Evolutionary conservation across 2,329 filamentous ascomycete genomes (phyloP), one percentile per base, ranked within the genome.

Genomic region (Penicillium sp.): DNA sequence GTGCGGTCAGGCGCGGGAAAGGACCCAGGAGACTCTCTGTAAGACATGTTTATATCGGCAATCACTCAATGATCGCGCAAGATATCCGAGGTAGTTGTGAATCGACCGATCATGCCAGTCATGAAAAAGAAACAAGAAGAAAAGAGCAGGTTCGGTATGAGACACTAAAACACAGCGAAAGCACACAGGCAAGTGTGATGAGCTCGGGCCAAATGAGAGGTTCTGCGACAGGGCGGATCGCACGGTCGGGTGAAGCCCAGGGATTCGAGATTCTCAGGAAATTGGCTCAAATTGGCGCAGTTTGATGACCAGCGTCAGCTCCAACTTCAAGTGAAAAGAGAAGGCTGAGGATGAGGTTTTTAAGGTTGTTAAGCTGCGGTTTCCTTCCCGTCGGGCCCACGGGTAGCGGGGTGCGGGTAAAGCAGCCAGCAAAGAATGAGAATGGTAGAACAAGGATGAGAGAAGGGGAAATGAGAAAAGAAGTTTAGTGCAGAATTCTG

Each of bases 51-150:
- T 36, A 35, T 50, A 15, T 42, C 27, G 21, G 13, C 27, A 27
- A 58, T 51, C 39, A 50, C 41, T 43, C 35, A 54, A 45, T 45
- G 44, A 44, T 53, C 33, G 55, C 42, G 42, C 41, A 42, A 19
- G 21, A 19, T 52, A 33, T 39, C 39, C 4, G 21, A 52, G 21
- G 17, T 15, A 10, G 19, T 31, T 33, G 8, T 17, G 10, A 9
- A 35, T 19, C 21, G 44, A 49, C 8, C 15, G 39, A 33, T 31
- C 35, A 47, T 57, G 29, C 36, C 29, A 55, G 12, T 41, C 12
- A 35, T 27, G 3, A 23, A 31, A 12, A 17, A 7, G 1, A 19
- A 49, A 33, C 6, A 13, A 38, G 6, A 12, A 27, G 1, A 25
- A 27, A 13, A 27, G 19, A 29, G 15, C 38, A 29, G 15, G 17